A percentile compares a stretch with the other conserved stretches of the same genome.
phyloP scores from a whole-genome alignment of 1,139 yeast species.

The Diutina neorugosa region DNA sequence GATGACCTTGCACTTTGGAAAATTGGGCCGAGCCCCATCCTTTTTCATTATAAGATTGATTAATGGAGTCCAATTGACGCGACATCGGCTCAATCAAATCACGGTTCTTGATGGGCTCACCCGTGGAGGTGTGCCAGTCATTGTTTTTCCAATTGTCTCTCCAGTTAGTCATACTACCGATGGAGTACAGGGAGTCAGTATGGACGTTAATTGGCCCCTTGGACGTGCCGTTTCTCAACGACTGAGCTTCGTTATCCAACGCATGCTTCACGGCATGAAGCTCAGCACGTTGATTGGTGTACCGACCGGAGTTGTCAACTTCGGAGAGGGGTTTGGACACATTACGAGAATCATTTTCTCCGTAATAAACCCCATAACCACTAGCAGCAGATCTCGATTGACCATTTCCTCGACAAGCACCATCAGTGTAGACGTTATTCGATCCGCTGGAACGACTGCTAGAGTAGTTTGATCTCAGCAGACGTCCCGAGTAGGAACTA shows the following conservation, averaged over 20 bases:
- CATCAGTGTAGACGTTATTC: neutral
- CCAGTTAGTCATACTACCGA: neutral
- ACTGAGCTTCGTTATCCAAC: neutral
- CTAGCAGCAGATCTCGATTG: neutral
- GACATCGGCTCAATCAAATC: neutral
- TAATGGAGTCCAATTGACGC: neutral
- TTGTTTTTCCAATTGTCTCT: neutral
- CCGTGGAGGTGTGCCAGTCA: neutral
- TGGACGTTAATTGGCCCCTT: neutral
- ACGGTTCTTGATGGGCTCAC: neutral
- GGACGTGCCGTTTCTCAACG: neutral
- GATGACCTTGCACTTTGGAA: neutral
- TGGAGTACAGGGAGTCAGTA: neutral
- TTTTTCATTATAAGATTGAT: neutral
- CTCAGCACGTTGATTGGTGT: neutral
- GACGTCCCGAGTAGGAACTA: neutral
- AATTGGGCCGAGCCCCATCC: neutral
- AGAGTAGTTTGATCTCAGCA: neutral
- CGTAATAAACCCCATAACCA: neutral
- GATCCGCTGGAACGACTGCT: neutral
- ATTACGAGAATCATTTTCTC: neutral
- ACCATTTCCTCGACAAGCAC: constrained; percentile 3
- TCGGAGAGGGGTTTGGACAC: neutral
- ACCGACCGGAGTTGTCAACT: neutral
- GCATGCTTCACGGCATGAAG: neutral